These are phyloP conservation scores for Biscogniauxia mediterranea DNA, from an alignment of 2,329 filamentous ascomycete species.

Conservation along the genomic window DNA sequence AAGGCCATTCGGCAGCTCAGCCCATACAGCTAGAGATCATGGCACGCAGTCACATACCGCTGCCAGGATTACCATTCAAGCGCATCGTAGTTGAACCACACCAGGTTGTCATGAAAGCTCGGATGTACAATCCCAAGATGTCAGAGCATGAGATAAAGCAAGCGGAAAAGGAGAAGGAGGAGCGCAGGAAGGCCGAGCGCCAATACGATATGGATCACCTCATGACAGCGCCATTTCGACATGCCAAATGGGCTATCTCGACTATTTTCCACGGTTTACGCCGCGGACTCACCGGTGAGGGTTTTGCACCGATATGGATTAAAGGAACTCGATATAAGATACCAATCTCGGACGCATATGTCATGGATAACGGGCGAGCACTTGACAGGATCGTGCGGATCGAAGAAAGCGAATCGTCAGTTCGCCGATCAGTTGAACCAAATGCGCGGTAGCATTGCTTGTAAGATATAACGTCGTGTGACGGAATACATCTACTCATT, in stretches of 20 bases:
- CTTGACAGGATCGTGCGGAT: slow-evolving; percentile 53
- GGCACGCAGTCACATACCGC: slow-evolving; percentile 41
- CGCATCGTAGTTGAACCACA: slow-evolving; percentile 39
- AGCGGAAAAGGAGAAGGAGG: slow-evolving; percentile 37
- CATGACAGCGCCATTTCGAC: slow-evolving; percentile 57
- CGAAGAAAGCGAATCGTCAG: slow-evolving; percentile 24
- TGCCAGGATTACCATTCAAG: slow-evolving; percentile 48
- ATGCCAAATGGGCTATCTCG: slow-evolving; percentile 41
- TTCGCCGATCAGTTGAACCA: slow-evolving; percentile 5
- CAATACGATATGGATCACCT: slow-evolving; percentile 56
- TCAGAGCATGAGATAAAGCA: slow-evolving; percentile 27
- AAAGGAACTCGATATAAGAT: slow-evolving; percentile 53
- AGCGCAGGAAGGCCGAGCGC: slow-evolving; percentile 36
- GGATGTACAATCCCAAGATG: slow-evolving; percentile 31
- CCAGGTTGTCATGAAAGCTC: slow-evolving; percentile 37
- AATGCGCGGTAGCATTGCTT: neutral
- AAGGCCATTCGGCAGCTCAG: slow-evolving; percentile 10
- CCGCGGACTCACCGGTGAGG: slow-evolving; percentile 54
- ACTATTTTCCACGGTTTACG: slow-evolving; percentile 45
- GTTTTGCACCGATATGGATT: slow-evolving; percentile 51
- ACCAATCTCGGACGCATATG: slow-evolving; percentile 56
- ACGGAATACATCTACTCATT: neutral
- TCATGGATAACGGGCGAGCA: slow-evolving; percentile 56
- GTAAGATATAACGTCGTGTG: neutral
- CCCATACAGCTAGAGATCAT: slow-evolving; percentile 52